A percentile compares a stretch with the other conserved stretches of the same genome.
Evolutionary conservation across 768 basidiomycete species (phyloP).

Genomic region (Suillus sp.): DNA sequence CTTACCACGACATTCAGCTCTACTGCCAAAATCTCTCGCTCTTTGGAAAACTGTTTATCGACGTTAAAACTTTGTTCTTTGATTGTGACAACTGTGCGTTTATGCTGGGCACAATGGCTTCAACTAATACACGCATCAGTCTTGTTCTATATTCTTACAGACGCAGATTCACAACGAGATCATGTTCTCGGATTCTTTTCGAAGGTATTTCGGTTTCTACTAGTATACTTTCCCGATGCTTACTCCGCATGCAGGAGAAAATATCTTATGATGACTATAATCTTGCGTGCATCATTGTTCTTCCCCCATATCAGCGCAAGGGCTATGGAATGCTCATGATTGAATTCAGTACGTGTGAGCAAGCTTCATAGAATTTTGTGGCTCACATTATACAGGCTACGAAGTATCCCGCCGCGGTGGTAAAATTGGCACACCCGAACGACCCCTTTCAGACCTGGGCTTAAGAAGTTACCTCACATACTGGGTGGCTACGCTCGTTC

Average conservation of each 20-base stretch:
- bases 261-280: conserved; percentile 96
- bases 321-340: conserved; percentile 96
- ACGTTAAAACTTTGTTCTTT: conserved; percentile 94
- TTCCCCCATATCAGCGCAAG: conserved; percentile 89
- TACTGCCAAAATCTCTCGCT: conserved; percentile 96
- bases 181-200: conserved; percentile 78
- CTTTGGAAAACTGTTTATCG: conserved; percentile 98
- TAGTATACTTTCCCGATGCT: not conserved
- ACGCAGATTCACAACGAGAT: conserved; percentile 75
- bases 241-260: conserved; percentile 66
- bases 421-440: conserved; percentile 89
- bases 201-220: conserved; percentile 43
- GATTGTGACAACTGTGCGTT: conserved; percentile 82
- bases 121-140: conserved; percentile 40
- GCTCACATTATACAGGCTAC: conserved; percentile 62
- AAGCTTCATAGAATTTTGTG: not conserved
- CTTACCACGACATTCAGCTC: conserved; percentile 50
- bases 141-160: conserved; percentile 90
- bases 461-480: conserved; percentile 87
- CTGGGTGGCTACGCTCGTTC: conserved; percentile 83
- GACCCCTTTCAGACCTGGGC: conserved; percentile 92
- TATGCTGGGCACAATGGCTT: not conserved
- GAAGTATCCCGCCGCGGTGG: conserved; percentile 81
- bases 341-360: conserved; percentile 83
- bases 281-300: conserved; percentile 92